Evolutionary conservation across 148 eudicot species (phyloP).

Genomic region (Fallopia convolvulus): DNA sequence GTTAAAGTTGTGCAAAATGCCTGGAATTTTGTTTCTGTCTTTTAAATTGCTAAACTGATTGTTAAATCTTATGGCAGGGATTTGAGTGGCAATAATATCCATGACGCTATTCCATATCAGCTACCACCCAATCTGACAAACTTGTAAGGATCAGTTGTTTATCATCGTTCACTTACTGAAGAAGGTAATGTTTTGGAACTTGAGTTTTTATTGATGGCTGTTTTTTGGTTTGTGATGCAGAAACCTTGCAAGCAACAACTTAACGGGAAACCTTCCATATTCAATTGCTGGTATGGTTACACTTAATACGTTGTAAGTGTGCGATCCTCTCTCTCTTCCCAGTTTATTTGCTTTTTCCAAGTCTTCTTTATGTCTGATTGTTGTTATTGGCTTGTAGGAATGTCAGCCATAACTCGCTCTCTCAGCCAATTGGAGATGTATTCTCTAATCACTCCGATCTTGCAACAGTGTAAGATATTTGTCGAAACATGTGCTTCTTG

Average conservation of each 20-base stretch:
- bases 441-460: slow-evolving; percentile 65
- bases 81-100: slow-evolving; percentile 76
- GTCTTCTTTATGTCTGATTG: slow-evolving; percentile 15
- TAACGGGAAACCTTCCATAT: slow-evolving; percentile 74
- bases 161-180: slow-evolving; percentile 9
- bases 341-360: slow-evolving; percentile 7
- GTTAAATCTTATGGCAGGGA: slow-evolving; percentile 42
- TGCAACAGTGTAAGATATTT: slow-evolving; percentile 56
- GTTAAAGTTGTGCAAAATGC: not conserved
- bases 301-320: slow-evolving; percentile 64
- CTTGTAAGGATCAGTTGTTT: slow-evolving; percentile 45
- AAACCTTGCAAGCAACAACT: slow-evolving; percentile 73
- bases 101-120: slow-evolving; percentile 76
- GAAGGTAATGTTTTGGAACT: not conserved
- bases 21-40: not conserved
- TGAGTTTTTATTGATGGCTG: not conserved
- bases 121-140: slow-evolving; percentile 79
- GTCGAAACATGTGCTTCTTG: not conserved
- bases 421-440: slow-evolving; percentile 65
- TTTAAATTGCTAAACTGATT: slow-evolving; percentile 6
- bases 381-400: slow-evolving; percentile 41
- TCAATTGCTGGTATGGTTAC: slow-evolving; percentile 57
- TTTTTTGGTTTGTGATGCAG: slow-evolving; percentile 35
- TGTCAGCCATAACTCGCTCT: slow-evolving; percentile 59
- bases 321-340: not conserved